Percentiles rank a stretch among this genome's conserved stretches.
Evolutionary conservation across 2,329 filamentous ascomycete genomes (phyloP).

Genomic region (Trichoderma brevicompactum): DNA sequence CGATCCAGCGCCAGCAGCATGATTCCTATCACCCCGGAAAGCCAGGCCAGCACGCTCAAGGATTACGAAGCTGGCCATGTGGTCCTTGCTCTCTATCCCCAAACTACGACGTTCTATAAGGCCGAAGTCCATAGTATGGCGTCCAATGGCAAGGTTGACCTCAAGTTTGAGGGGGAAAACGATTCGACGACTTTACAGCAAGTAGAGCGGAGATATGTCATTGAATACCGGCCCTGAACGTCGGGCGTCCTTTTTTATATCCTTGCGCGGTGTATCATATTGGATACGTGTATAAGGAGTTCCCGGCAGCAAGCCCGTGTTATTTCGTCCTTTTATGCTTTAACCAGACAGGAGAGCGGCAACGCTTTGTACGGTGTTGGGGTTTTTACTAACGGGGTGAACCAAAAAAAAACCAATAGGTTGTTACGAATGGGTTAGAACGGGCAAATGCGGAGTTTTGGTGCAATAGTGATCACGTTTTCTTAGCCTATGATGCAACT

Average conservation of each 20-base stretch:
- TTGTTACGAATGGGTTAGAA: conserved; percentile 5
- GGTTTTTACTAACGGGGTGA: not conserved
- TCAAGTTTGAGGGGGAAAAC: conserved; percentile 82
- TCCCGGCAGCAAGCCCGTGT: not conserved
- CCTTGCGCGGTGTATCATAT: not conserved
- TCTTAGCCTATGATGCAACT: not conserved
- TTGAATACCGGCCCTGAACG: conserved; percentile 64
- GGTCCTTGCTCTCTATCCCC: conserved; percentile 78
- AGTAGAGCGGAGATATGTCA: conserved; percentile 75
- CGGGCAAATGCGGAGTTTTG: not conserved
- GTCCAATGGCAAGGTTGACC: conserved; percentile 58
- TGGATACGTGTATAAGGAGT: not conserved
- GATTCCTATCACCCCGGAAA: conserved; percentile 71
- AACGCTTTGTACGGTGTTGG: conserved; percentile 16
- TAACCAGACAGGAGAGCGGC: conserved; percentile 13
- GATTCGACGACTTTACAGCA: conserved; percentile 74
- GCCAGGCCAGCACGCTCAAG: conserved; percentile 54
- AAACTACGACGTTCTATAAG: conserved; percentile 85
- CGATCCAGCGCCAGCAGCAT: conserved; percentile 74
- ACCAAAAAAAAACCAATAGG: conserved; percentile 1
- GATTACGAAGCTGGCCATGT: conserved; percentile 70
- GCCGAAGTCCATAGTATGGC: conserved; percentile 78
- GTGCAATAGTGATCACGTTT: not conserved
- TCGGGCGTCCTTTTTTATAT: not conserved
- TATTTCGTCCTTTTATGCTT: not conserved